A percentile compares a stretch with the other conserved stretches of the same genome.
Conservation (phyloP, 1,284 basidiomycete genomes). For the Singerocomus rubriflavus region DNA sequence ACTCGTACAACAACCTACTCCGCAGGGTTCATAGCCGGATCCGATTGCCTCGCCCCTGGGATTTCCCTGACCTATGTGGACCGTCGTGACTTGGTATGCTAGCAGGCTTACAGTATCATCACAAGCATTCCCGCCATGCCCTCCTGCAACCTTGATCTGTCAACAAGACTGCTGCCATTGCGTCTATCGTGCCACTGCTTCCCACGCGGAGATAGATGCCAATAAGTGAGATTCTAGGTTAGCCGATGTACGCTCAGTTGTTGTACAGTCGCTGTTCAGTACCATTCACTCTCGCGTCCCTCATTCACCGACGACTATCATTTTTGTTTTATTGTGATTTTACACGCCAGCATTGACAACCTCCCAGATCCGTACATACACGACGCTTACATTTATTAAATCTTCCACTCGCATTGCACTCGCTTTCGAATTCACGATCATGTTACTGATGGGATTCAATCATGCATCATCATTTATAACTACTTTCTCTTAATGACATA, state of each 20-base stretch:
- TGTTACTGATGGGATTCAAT: slow-evolving; percentile 23
- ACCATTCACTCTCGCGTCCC: slow-evolving; percentile 15
- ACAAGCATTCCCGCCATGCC: slow-evolving; percentile 4
- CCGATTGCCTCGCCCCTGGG: background rate
- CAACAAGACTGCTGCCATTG: slow-evolving; percentile 3
- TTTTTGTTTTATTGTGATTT: slow-evolving; percentile 25
- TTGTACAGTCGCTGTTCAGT: slow-evolving; percentile 27
- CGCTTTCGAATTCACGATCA: slow-evolving; percentile 23
- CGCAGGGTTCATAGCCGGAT: slow-evolving; percentile 39
- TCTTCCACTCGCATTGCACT: slow-evolving; percentile 16
- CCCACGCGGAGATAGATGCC: slow-evolving; percentile 14
- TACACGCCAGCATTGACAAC: slow-evolving; percentile 18
- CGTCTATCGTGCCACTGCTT: slow-evolving; percentile 9
- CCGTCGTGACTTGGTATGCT: slow-evolving; percentile 8
- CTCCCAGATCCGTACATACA: background rate
- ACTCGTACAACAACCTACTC: slow-evolving; percentile 46
- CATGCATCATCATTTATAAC: slow-evolving; percentile 33
- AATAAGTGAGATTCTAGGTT: slow-evolving; percentile 14
- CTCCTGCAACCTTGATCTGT: slow-evolving; percentile 14
- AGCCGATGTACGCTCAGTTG: slow-evolving; percentile 22
- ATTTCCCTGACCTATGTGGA: slow-evolving; percentile 9
- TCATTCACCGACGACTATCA: slow-evolving; percentile 23
- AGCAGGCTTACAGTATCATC: slow-evolving; percentile 1
- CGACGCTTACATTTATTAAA: slow-evolving; percentile 12
- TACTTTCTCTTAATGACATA: slow-evolving; percentile 29